Evolutionary conservation across 345 rosid species (phyloP).

Genomic region (Ailanthus altissimus): DNA sequence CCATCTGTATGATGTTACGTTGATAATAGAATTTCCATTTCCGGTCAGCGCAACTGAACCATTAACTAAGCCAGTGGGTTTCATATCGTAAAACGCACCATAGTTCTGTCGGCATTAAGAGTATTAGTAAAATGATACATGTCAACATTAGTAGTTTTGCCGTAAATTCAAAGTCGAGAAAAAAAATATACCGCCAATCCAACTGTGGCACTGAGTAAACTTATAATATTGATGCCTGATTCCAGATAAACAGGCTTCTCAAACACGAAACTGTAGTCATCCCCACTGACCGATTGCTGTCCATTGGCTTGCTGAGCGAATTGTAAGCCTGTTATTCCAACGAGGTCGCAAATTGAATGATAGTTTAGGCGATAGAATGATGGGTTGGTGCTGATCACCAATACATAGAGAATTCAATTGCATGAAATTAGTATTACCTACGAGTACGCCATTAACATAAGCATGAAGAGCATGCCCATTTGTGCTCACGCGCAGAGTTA

Average conservation of each 20-base stretch:
- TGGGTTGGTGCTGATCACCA: no score
- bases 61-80: constrained; percentile 25
- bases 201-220: constrained; percentile 35
- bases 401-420: background rate
- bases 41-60: constrained; percentile 39
- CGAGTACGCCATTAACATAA: constrained; percentile 26
- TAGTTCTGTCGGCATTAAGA: constrained; percentile 32
- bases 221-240: constrained; percentile 24
- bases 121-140: background rate
- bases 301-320: constrained; percentile 19
- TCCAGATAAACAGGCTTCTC: constrained; percentile 21
- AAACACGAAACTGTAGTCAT: constrained; percentile 11
- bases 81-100: constrained; percentile 33
- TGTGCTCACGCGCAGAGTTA: constrained; percentile 15
- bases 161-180: background rate
- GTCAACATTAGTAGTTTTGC: background rate
- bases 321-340: constrained; percentile 5
- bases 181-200: constrained; percentile 36
- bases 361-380: no score
- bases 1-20: constrained; percentile 28
- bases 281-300: background rate
- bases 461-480: constrained; percentile 33
- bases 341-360: background rate
- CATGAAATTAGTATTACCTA: constrained; percentile 11
- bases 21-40: background rate